Evolutionary conservation across 208 protist genomes (phyloP).

Genomic region (Trypanosoma lewisi): DNA sequence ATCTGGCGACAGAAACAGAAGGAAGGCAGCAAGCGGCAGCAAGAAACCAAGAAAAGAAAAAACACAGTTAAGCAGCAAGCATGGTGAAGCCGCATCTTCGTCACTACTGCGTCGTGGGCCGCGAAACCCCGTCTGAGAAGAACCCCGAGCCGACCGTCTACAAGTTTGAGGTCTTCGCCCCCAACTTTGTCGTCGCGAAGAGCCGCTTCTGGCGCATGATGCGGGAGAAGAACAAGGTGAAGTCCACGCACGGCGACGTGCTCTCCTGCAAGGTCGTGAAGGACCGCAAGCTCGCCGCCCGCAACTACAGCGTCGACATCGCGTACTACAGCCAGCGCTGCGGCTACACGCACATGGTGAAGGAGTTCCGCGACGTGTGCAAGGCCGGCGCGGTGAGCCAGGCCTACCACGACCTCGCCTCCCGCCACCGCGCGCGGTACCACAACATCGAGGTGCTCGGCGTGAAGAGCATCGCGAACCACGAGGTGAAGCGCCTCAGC

Average conservation of each 20-base stretch:
- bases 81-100: conserved; percentile 91
- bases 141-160: conserved; percentile 79
- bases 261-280: conserved; percentile 92
- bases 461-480: conserved; percentile 87
- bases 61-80: conserved; percentile 6
- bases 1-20: conserved; percentile 7
- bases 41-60: not conserved
- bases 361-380: conserved; percentile 98
- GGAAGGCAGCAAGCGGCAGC: conserved; percentile 8
- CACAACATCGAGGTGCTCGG: conserved; percentile 96
- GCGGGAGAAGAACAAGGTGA: conserved; percentile 97
- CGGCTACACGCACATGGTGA: conserved; percentile 99
- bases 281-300: conserved; percentile 95
- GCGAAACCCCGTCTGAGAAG: conserved; percentile 88
- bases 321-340: conserved; percentile 98
- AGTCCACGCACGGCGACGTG: conserved; percentile 97
- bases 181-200: conserved; percentile 98
- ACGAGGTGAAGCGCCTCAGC: conserved; percentile 65
- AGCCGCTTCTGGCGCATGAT: conserved; percentile 99
- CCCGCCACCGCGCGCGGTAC: conserved; percentile 94
- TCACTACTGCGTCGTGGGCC: conserved; percentile 88
- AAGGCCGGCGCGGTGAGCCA: conserved; percentile 95
- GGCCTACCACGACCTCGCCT: conserved; percentile 98
- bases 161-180: conserved; percentile 98
- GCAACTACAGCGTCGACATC: conserved; percentile 99